Base-by-base conservation (phyloP, 306 rosid genomes). In the Pachyrhizus erosus region DNA sequence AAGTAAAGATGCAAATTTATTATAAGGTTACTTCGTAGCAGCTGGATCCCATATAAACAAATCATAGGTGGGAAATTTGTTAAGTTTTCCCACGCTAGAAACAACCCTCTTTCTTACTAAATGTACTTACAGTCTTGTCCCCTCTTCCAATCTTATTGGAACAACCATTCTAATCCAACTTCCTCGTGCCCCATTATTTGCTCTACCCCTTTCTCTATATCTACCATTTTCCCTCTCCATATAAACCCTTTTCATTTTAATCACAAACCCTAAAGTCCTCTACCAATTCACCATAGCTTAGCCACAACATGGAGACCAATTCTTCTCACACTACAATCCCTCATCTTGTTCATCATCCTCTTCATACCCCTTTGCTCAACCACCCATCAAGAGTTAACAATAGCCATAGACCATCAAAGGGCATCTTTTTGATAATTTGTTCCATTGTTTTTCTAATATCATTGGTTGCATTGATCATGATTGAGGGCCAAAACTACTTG, bases 401-500 rank as follows among this genome's bases (percentile, higher is more conserved):
- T 17, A 27, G 14, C 3, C 76, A 86, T 23, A 74, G 82, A 69
- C 45, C 78, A 60, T 57, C 75, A 17, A 87, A 83, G 79, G 87
- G 81, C 13, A 45, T 75, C 26, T 42, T 27, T 18, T 64, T 65
- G 7, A 83, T 84, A 58, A 3, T 81, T 20, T 43, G 33, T 58
- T 86, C 91, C 4, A 15, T 86, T 68, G 6, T 89, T 60, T 81
- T 92, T 62, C 67, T 94, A 20, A 0, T 87, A 34, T 83, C 92
- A 45, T 24, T 94, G 82, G 81, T 88, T 1, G 83, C 91, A 76
- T 17, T 92, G n/a, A 68, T 83, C 64, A 37, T 78, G 20, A 76
- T 37, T 65, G 89, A 82, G 17, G 69, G 52, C 78, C 77, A 70
- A 31, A 40, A 69, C 65, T 17, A 70, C 20, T 39, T 62, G 0